Evolutionary conservation across 2,329 filamentous ascomycete species (phyloP), one percentile per base, ranked within the genome.

Genomic region (Lachnellula cervina): DNA sequence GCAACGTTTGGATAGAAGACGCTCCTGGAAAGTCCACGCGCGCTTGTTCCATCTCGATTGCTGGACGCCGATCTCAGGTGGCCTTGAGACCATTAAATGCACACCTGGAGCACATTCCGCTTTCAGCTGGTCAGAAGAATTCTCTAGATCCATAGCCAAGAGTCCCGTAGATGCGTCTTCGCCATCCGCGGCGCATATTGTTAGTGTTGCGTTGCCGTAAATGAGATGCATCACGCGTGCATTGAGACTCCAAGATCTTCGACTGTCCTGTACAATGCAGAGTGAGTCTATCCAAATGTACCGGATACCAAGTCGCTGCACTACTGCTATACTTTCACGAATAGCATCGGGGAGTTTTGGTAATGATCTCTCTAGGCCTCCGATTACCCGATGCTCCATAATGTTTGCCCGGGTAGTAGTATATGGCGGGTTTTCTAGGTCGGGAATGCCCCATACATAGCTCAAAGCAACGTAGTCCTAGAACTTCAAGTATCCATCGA

Each of bases 61-160:
- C 17, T 47, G 34, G 11, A 59, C 70, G 64, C 49, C 70, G 66
- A 46, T 70, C 66, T 2, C 67, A 66, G 70, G 62, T 23, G 52
- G 53, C 6, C 62, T 40, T 1, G 55, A 35, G 11, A 60, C 14
- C 57, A 59, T n/a, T 49, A 65, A 37, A 64, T 59, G 63, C 61
- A 66, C 4, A 62, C 52, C 6, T 54, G 56, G 14, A 64, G n/a
- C 45, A 13, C 37, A 51, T 40, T 54, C 19, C 9, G 43, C 47
- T 16, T 52, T 59, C 54, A 5, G 60, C 63, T 44, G 58, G 49
- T 4, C 49, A 42, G 47, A 61, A 57, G 28, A 59, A 52, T 28
- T 51, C 50, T 16, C 51, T 54, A 37, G 14, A 16, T 52, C 35
- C 19, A 52, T 25, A 3, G 21, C 55, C 25, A 14, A 60, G 54